phyloP scores from a whole-genome alignment of 2,329 filamentous ascomycete species.

The Cladosporium sp. region DNA sequence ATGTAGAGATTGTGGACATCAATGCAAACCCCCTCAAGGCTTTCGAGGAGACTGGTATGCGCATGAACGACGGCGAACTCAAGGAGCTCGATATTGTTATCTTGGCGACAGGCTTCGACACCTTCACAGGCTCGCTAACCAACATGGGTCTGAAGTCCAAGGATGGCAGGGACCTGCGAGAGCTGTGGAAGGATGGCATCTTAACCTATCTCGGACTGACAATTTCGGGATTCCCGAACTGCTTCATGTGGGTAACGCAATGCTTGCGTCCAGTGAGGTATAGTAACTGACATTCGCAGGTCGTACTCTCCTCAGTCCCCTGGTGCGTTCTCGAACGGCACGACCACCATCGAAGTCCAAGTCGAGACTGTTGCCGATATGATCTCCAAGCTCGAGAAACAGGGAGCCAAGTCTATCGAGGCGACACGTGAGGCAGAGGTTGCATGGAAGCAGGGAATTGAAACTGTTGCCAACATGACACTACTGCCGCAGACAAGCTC shows the following conservation, averaged over 20 bases:
- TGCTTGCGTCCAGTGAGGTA: not conserved
- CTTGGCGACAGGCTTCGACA: conserved; percentile 49
- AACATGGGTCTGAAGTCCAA: conserved; percentile 39
- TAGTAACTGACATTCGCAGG: not conserved
- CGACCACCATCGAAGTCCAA: conserved; percentile 47
- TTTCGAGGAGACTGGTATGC: conserved; percentile 46
- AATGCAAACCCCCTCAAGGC: conserved; percentile 44
- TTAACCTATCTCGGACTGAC: conserved; percentile 44
- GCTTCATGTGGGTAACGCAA: conserved; percentile 30
- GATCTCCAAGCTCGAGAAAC: conserved; percentile 40
- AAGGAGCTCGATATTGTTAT: conserved; percentile 47
- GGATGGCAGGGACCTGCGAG: conserved; percentile 41
- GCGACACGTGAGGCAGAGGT: conserved; percentile 44
- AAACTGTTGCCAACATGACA: conserved; percentile 32
- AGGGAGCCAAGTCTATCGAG: conserved; percentile 43
- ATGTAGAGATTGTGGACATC: conserved; percentile 46
- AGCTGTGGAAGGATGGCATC: conserved; percentile 45
- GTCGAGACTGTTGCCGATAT: conserved; percentile 48
- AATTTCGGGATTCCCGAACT: conserved; percentile 38
- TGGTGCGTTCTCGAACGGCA: conserved; percentile 49
- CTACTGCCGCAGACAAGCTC: conserved; percentile 34
- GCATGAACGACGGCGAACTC: conserved; percentile 41
- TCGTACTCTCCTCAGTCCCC: conserved; percentile 35
- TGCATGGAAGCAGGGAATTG: conserved; percentile 39
- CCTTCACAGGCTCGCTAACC: conserved; percentile 38